phyloP scores from a whole-genome alignment of 2,329 filamentous ascomycete species.

The Simplicillium sp. region DNA sequence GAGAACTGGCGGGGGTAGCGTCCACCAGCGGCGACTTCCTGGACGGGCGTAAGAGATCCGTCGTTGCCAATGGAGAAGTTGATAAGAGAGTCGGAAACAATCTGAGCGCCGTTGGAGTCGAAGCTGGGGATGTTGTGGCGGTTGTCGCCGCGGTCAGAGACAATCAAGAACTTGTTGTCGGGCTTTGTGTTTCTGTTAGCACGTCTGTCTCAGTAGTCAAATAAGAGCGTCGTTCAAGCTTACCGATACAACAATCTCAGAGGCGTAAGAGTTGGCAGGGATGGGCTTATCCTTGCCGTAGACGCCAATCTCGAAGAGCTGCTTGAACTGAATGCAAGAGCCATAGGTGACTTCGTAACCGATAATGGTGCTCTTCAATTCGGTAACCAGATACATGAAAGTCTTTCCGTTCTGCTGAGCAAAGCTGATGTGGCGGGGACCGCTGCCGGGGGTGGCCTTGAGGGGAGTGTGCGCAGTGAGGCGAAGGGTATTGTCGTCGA shows the following conservation, averaged over 20 bases:
- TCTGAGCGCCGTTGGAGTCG: slow-evolving; percentile 27
- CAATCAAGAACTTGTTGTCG: slow-evolving; percentile 52
- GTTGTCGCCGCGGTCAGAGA: slow-evolving; percentile 58
- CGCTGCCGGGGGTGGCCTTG: slow-evolving; percentile 39
- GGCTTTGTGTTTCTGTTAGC: slow-evolving; percentile 28
- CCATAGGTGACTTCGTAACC: slow-evolving; percentile 47
- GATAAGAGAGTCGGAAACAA: slow-evolving; percentile 55
- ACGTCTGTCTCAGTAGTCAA: background rate
- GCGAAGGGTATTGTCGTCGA: slow-evolving; percentile 32
- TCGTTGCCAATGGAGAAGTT: slow-evolving; percentile 45
- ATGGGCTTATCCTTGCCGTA: slow-evolving; percentile 33
- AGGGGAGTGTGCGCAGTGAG: slow-evolving; percentile 30
- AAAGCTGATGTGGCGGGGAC: slow-evolving; percentile 59
- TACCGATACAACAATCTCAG: slow-evolving; percentile 51
- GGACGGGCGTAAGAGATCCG: slow-evolving; percentile 45
- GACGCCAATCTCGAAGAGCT: slow-evolving; percentile 36
- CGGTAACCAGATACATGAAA: slow-evolving; percentile 51
- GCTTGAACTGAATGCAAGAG: slow-evolving; percentile 31
- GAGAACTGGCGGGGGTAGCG: slow-evolving; percentile 57
- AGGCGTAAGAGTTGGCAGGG: slow-evolving; percentile 33
- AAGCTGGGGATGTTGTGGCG: slow-evolving; percentile 38
- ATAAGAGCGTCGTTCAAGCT: slow-evolving; percentile 17
- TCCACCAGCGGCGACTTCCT: slow-evolving; percentile 56
- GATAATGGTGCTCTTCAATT: slow-evolving; percentile 48
- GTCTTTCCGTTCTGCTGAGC: slow-evolving; percentile 30